A percentile compares a stretch with the other conserved stretches of the same genome.
Evolutionary conservation across 2,329 filamentous ascomycete genomes (phyloP).

Genomic region (Sporothrix phasma): DNA sequence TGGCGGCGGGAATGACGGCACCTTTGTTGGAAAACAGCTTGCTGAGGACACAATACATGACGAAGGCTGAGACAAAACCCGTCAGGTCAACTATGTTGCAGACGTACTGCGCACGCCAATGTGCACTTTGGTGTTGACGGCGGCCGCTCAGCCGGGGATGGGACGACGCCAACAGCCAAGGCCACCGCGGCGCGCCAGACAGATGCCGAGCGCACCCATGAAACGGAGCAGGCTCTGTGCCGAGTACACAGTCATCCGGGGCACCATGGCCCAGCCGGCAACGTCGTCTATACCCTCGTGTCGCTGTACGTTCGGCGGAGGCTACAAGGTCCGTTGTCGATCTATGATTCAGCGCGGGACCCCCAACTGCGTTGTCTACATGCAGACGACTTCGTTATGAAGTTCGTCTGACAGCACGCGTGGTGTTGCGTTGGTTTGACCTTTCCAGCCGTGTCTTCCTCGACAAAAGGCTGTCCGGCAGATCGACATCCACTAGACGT

Average conservation of each 20-base stretch:
- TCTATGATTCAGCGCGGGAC: too few relatives aligned
- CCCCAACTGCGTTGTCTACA: too few relatives aligned
- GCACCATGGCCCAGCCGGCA: constrained; percentile 33
- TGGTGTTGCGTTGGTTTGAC: too few relatives aligned
- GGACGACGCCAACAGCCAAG: constrained; percentile 20
- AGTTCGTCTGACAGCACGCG: too few relatives aligned
- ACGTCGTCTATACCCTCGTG: too few relatives aligned
- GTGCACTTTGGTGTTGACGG: constrained; percentile 18
- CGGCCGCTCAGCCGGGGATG: constrained; percentile 21
- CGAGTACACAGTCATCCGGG: constrained; percentile 54
- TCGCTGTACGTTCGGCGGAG: too few relatives aligned
- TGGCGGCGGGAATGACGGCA: constrained; percentile 24
- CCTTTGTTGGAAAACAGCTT: constrained; percentile 12
- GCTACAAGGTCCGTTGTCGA: too few relatives aligned
- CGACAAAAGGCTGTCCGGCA: too few relatives aligned
- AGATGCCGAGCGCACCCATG: constrained; percentile 48
- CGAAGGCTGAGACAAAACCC: constrained; percentile 29
- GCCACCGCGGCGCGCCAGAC: constrained; percentile 18
- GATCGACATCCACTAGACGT: too few relatives aligned
- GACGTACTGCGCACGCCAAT: constrained; percentile 26
- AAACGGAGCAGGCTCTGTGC: constrained; percentile 52
- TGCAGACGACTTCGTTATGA: too few relatives aligned
- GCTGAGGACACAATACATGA: constrained; percentile 23
- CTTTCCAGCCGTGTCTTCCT: too few relatives aligned
- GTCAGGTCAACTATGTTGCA: constrained; percentile 30